Evolutionary conservation across 345 rosid genomes (phyloP), one percentile per base, ranked within the genome.

Genomic region (Pistacia atlantica): DNA sequence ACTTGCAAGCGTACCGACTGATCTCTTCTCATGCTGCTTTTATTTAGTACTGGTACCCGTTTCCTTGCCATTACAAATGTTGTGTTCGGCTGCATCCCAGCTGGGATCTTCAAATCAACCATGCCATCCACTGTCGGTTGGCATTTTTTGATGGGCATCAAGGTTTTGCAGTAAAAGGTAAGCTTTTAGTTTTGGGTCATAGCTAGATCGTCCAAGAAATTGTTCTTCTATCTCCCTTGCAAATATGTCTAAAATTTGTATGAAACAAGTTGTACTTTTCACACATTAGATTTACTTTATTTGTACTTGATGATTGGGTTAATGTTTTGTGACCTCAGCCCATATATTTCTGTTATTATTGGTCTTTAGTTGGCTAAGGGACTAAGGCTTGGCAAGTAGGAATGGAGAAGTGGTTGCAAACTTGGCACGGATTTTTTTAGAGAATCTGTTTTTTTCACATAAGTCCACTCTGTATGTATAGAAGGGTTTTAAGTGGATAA

Each of bases 1-100:
- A 97, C 96, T 76, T 97, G 99, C 37, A 97, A 97, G 11, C 98
- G 94, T 22, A 97, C 99, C 87, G 94, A 75, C 83, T 94, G 98
- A 77, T 94, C 99, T 12, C 98, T 98, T 75, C 98, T 90, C 93
- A 86, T 86, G 83, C 87, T 94, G 81, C 87, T 92, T 87, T 89
- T 97, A 75, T 91, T 97, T 72, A 94, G 83, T 28, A 92, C 87
- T 2, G 98, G 98, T 48, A 97, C 96, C 18, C 99, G 97, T 76
- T 89, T 97, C 82, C 89, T 97, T 20, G 97, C 93, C 99, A 97
- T 22, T 22, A 22, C 25, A 22, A 22, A 22, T 22, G 25, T 22
- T 22, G 97, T 92, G 77, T 89, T 94, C 0, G 99, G 98, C 59
- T 97, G 98, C 6, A 97, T 94, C 58, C 98, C 99, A 0, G 92